Evolutionary conservation across 345 rosid species (phyloP), one percentile per base, ranked within the genome.

Genomic region (Melaleuca alternifolia): DNA sequence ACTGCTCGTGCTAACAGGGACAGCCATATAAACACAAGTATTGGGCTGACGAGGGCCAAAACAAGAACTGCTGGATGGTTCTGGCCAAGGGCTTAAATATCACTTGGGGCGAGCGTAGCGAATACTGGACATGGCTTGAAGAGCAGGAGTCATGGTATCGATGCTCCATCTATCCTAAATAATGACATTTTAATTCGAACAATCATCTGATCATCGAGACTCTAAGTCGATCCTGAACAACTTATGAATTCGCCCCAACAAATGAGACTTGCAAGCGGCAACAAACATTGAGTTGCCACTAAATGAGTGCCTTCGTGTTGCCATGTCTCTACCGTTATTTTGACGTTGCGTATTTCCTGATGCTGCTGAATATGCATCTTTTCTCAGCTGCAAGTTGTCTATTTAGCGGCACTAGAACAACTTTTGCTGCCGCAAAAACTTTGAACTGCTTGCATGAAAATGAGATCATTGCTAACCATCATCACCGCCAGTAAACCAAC

Each of bases 101-200:
- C 30, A 8, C 0, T 21, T 26, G 51, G n/a, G 13, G 54, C 16
- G 0, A 2, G 10, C 0, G 0, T 14, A 6, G 9, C 7, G 0
- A 2, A 11, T 57, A 59, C 28, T 84, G 86, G 86, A 7, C 0
- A 15, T 84, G 79, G 86, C 0, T 1, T 11, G 5, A 2, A 10
- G 37, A 59, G 51, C 14, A 59, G 2, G 37, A 46, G 0, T 13
- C 75, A 28, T 2, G 71, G 71, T 59, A 59, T 12, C 37, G 71
- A 12, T n/a, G 37, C 71, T 59, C n/a, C n/a, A n/a, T n/a, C 71
- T n/a, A 61, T 59, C 26, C 57, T 54, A 54, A 20, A 54, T 4
- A 1, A 21, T 2, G 12, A 59, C 33, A 2, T 59, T 54, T 56
- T 56, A 56, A 56, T n/a, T 56, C 28, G n/a, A 56, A 56, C 14